Base-by-base conservation (phyloP, 2,329 filamentous ascomycete species). In the Colletotrichum endophyticum region DNA sequence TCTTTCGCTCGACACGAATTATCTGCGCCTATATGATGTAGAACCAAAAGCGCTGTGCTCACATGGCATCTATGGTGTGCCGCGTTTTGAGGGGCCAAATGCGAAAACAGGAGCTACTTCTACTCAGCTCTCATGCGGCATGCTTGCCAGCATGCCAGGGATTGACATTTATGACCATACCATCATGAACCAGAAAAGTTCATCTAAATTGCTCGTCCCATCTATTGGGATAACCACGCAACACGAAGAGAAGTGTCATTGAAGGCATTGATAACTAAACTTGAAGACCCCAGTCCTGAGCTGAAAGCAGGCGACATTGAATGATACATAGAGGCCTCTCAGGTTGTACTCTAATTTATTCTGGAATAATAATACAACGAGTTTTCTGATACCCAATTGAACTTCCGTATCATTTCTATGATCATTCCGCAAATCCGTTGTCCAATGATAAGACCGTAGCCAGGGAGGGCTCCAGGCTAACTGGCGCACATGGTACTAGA, bases 331-430 rank as follows among this genome's bases (percentile, higher is more conserved):
- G 3, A n/a, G 39, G 19, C 0, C 19, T 6, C 19, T 6, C 11
- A n/a, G 19, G 44, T 13, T 49, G n/a, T n/a, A 49, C 4, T 49
- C 12, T 13, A 13, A 13, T 49, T 22, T 0, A 22, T 8, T 13
- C 9, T 49, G 11, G 11, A 13, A 13, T 49, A 22, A 22, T 22
- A 13, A 49, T 8, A n/a, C n/a, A 22, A 22, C 0, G 44, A 49
- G n/a, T 2, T 4, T 22, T 49, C 19, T 22, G 44, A 3, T 4
- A 22, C n/a, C 1, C 19, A 3, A 22, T 49, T 3, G 12, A 2
- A 8, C 1, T 49, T 22, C 8, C 11, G 44, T 22, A n/a, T 49
- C 19, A 12, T 49, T 49, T 22, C 8, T 22, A 49, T 13, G 44
- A 49, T 49, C n/a, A 6, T 22, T 22, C 44, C 44, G 44, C n/a